phyloP scores from a whole-genome alignment of 2,329 filamentous ascomycete species.

The Colletotrichum gigasporum region DNA sequence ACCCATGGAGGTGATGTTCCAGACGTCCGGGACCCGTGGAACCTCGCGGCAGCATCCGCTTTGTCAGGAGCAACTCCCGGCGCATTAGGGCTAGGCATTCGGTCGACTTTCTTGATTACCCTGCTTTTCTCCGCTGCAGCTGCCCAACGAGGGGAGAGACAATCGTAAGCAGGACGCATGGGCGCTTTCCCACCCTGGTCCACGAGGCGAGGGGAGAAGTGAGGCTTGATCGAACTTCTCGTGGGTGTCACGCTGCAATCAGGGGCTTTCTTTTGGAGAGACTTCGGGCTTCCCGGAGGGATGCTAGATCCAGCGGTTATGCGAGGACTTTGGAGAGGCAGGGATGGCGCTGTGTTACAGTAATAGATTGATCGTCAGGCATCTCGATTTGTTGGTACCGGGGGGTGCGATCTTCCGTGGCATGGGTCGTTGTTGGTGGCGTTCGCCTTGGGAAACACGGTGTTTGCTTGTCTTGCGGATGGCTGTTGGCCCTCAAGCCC shows the following conservation, averaged over 20 bases:
- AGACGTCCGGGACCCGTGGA: neutral
- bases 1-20: conserved; percentile 5
- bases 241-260: neutral
- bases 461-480: neutral
- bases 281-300: neutral
- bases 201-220: too few species aligned
- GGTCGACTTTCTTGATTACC: neutral
- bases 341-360: neutral
- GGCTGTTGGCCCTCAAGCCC: neutral
- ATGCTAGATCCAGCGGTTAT: conserved; percentile 5
- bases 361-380: neutral
- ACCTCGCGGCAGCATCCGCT: neutral
- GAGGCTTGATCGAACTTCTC: neutral
- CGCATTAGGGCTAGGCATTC: neutral
- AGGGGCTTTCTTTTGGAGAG: neutral
- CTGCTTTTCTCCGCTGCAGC: neutral
- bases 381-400: neutral
- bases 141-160: neutral
- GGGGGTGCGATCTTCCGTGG: neutral
- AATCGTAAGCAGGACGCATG: neutral
- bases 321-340: neutral
- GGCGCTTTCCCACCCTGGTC: too few species aligned
- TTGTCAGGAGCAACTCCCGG: neutral
- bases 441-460: neutral
- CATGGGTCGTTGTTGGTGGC: neutral